phyloP scores from a whole-genome alignment of 2,329 filamentous ascomycete genomes.

The Cercospora brassicicola region DNA sequence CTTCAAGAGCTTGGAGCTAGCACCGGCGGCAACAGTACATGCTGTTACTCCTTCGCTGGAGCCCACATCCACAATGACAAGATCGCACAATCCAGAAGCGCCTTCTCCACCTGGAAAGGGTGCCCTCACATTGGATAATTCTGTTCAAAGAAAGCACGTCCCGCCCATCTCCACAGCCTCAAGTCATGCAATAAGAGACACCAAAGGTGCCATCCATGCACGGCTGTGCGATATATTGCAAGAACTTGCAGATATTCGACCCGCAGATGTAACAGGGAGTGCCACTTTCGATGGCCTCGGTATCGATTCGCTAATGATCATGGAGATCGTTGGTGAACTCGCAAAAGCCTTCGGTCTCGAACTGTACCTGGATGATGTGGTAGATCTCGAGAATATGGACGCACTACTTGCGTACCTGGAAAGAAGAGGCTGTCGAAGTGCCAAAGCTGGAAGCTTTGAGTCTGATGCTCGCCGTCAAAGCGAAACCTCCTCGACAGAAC shows the following conservation, averaged over 20 bases:
- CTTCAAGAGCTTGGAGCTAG: neutral
- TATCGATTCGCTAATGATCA: constrained; percentile 32
- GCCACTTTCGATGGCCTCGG: constrained; percentile 27
- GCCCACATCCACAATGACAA: neutral
- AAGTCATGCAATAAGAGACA: neutral
- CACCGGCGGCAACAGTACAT: neutral
- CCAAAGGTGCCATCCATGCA: neutral
- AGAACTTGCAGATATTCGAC: constrained; percentile 8
- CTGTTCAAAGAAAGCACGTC: neutral
- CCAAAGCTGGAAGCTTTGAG: neutral
- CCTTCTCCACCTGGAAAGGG: neutral
- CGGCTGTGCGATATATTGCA: neutral
- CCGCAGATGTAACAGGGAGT: neutral
- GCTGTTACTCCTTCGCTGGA: neutral
- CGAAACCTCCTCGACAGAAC: neutral
- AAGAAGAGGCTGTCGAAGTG: neutral
- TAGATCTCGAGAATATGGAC: constrained; percentile 6
- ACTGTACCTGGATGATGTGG: constrained; percentile 11
- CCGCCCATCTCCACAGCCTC: neutral
- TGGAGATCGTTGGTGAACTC: constrained; percentile 30
- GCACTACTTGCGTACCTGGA: neutral
- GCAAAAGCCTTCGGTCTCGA: constrained; percentile 16
- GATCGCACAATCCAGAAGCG: neutral
- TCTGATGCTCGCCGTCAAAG: neutral
- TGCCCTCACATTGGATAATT: neutral